phyloP scores from a whole-genome alignment of 495 filamentous ascomycete genomes.

The Cercophora samala region DNA sequence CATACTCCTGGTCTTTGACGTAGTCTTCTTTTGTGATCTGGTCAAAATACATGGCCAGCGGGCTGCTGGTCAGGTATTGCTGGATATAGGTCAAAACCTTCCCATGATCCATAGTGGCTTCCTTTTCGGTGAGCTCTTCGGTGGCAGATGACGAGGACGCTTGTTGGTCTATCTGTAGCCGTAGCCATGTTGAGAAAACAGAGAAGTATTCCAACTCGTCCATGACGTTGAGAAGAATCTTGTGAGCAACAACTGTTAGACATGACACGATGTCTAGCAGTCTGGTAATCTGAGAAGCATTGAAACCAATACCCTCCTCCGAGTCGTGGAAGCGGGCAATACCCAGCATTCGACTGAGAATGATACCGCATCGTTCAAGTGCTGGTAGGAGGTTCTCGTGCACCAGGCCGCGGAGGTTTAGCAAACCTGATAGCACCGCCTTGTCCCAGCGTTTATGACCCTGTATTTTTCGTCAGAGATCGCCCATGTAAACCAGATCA shows the following conservation, averaged over 20 bases:
- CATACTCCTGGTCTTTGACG: conserved; percentile 31
- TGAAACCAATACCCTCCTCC: conserved; percentile 63
- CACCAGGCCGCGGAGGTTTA: conserved; percentile 69
- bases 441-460: conserved; percentile 96
- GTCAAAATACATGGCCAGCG: conserved; percentile 42
- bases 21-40: conserved; percentile 31
- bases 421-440: conserved; percentile 69
- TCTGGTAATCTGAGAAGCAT: conserved; percentile 47
- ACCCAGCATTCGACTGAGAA: conserved; percentile 79
- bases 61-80: conserved; percentile 46
- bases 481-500: not conserved
- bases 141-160: conserved; percentile 40
- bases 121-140: conserved; percentile 54
- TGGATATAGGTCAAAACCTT: conserved; percentile 55
- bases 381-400: conserved; percentile 88
- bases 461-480: conserved; percentile 40
- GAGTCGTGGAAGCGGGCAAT: conserved; percentile 75
- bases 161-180: conserved; percentile 71
- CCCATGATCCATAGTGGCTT: conserved; percentile 51
- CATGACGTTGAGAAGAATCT: conserved; percentile 65
- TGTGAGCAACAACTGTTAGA: conserved; percentile 69
- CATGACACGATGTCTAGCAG: conserved; percentile 70
- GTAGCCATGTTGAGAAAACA: conserved; percentile 81
- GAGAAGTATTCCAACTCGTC: conserved; percentile 75
- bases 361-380: conserved; percentile 75